Conservation (phyloP, 768 basidiomycete genomes). For the Macrolepiota dolichaula region DNA sequence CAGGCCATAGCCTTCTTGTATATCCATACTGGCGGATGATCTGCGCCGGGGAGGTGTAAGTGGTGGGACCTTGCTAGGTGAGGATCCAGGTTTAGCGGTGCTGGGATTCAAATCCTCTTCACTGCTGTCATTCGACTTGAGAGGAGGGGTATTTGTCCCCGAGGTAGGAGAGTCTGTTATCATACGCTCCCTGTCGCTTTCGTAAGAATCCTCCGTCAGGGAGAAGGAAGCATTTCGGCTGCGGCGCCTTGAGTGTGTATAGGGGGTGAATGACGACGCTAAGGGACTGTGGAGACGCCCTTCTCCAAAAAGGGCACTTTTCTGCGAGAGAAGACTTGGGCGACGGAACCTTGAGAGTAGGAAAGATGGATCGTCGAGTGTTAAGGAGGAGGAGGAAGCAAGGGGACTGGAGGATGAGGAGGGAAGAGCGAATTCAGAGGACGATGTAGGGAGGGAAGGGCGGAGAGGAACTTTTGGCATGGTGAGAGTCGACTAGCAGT, state of each 20-base stretch:
- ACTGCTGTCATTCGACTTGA: constrained; percentile 40
- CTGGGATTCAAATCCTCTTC: constrained; percentile 30
- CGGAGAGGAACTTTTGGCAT: constrained; percentile 62
- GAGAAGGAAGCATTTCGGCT: constrained; percentile 45
- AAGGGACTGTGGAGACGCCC: constrained; percentile 68
- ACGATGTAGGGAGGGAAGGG: constrained; percentile 65
- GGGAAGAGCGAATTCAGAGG: constrained; percentile 73
- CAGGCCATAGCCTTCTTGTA: constrained; percentile 7
- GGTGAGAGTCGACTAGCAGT: background rate
- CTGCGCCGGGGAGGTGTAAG: constrained; percentile 55
- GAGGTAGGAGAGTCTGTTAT: constrained; percentile 68
- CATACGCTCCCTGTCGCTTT: constrained; percentile 68
- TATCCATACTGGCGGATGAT: constrained; percentile 40
- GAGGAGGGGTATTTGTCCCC: constrained; percentile 67
- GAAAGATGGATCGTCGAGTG: constrained; percentile 60
- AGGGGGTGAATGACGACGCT: constrained; percentile 61
- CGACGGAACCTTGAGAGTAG: constrained; percentile 65
- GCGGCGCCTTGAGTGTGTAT: constrained; percentile 34
- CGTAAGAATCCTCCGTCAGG: constrained; percentile 55
- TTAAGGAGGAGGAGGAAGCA: constrained; percentile 43
- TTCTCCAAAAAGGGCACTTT: constrained; percentile 50
- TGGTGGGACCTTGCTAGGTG: constrained; percentile 26
- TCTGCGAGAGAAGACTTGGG: constrained; percentile 58
- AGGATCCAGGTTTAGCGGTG: constrained; percentile 21
- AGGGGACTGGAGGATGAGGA: constrained; percentile 38